Evolutionary conservation across 148 eudicot genomes (phyloP).

Genomic region (Rhododendron ferrugineum): DNA sequence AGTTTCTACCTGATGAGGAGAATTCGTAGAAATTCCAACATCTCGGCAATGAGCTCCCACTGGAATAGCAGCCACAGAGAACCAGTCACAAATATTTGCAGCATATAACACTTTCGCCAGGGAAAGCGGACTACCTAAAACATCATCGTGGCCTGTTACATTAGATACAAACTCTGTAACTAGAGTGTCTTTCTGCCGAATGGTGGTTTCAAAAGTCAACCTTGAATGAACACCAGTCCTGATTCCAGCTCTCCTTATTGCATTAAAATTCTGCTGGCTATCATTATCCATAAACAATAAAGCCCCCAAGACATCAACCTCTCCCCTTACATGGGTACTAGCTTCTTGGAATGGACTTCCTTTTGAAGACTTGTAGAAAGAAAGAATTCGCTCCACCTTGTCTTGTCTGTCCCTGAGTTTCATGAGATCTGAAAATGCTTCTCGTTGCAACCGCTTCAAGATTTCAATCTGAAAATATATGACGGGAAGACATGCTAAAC

Average conservation of each 20-base stretch:
- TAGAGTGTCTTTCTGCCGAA: conserved; percentile 58
- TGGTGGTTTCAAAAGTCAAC: conserved; percentile 57
- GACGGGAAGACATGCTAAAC: conserved; percentile 45
- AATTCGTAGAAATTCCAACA: conserved; percentile 34
- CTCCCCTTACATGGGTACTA: conserved; percentile 73
- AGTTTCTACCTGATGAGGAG: conserved; percentile 42
- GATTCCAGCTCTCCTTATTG: conserved; percentile 54
- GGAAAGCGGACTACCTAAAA: conserved; percentile 53
- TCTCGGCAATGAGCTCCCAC: conserved; percentile 83
- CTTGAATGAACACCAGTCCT: conserved; percentile 60
- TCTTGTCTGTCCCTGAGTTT: conserved; percentile 94
- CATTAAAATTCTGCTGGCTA: conserved; percentile 43
- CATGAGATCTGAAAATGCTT: conserved; percentile 94
- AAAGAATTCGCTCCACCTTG: conserved; percentile 68
- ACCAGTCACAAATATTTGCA: conserved; percentile 75
- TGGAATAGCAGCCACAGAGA: conserved; percentile 62
- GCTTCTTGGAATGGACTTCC: conserved; percentile 69
- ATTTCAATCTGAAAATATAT: conserved; percentile 85
- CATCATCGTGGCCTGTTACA: conserved; percentile 34
- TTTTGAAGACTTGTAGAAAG: conserved; percentile 51
- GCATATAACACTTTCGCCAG: conserved; percentile 69
- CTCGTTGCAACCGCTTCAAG: conserved; percentile 93
- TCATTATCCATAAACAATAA: conserved; percentile 39
- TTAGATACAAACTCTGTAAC: conserved; percentile 63
- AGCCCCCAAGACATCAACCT: conserved; percentile 55